Evolutionary conservation across 163 green algal genomes (phyloP).

Genomic region (Trebouxia gelatinosa): DNA sequence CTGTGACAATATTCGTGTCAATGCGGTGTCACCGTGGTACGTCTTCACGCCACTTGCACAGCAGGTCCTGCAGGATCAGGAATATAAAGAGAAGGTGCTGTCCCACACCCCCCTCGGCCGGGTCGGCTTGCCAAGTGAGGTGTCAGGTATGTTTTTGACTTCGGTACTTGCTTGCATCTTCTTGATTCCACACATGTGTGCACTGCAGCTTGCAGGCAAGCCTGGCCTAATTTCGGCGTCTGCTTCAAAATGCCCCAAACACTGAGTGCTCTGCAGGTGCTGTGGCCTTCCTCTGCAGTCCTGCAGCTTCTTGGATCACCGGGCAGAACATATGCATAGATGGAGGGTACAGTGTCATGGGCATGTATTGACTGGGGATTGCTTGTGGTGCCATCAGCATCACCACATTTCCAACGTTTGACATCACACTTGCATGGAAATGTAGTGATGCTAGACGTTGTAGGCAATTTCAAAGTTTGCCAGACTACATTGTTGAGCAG

Average conservation of each 20-base stretch:
- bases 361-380: conserved; percentile 59
- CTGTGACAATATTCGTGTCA: conserved; percentile 33
- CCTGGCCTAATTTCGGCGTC: no score
- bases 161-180: neutral
- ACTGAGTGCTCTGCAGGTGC: conserved; percentile 57
- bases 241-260: no score
- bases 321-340: conserved; percentile 71
- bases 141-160: conserved; percentile 48
- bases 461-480: no score
- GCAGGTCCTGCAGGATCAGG: conserved; percentile 67
- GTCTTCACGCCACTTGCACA: conserved; percentile 77
- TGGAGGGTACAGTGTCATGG: conserved; percentile 51
- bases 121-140: conserved; percentile 76
- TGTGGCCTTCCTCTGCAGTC: conserved; percentile 77
- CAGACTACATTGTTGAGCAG: no score
- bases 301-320: conserved; percentile 80
- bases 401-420: no score
- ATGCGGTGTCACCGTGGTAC: conserved; percentile 86
- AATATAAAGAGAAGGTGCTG: conserved; percentile 64
- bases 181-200: no score
- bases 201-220: no score
- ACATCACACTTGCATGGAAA: no score
- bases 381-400: no score
- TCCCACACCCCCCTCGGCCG: conserved; percentile 73
- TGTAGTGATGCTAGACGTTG: no score